phyloP scores from a whole-genome alignment of 495 filamentous ascomycete genomes.

The Viridothelium virens region DNA sequence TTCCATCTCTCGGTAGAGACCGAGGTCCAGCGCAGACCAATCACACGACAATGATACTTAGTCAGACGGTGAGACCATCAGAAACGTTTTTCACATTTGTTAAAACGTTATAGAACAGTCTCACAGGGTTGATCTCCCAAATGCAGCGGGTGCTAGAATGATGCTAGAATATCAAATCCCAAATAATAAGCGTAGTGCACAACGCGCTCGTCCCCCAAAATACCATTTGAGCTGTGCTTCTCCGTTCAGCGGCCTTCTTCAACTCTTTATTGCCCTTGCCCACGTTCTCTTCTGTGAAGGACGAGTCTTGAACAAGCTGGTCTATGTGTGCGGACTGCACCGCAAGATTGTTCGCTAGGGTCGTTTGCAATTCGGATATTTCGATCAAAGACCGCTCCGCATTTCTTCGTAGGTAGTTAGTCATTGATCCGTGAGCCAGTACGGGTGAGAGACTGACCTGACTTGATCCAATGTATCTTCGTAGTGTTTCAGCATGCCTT shows the following conservation, averaged over 20 bases:
- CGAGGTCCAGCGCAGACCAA: background rate
- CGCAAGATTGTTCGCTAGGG: slow-evolving; percentile 74
- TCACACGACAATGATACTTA: background rate
- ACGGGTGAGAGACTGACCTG: slow-evolving; percentile 50
- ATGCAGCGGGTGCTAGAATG: background rate
- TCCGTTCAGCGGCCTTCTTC: slow-evolving; percentile 70
- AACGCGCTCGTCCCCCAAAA: slow-evolving; percentile 82
- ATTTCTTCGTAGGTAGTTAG: slow-evolving; percentile 45
- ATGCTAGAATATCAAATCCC: slow-evolving; percentile 56
- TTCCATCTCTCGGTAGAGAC: background rate
- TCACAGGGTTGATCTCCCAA: background rate
- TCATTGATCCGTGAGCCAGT: background rate
- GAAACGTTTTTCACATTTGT: background rate
- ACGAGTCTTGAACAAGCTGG: slow-evolving; percentile 78
- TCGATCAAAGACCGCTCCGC: slow-evolving; percentile 87
- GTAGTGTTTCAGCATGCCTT: slow-evolving; percentile 83
- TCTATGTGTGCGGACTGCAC: slow-evolving; percentile 81
- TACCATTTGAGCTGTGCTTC: slow-evolving; percentile 76
- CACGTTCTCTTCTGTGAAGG: slow-evolving; percentile 73
- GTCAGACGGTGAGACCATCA: background rate
- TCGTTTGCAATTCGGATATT: slow-evolving; percentile 85
- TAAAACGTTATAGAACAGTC: background rate
- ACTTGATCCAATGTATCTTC: slow-evolving; percentile 89
- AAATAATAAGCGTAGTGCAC: slow-evolving; percentile 75
- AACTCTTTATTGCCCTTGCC: slow-evolving; percentile 84